Conservation (phyloP, 2,329 filamentous ascomycete genomes). For the Pseudocercospora crystallina region DNA sequence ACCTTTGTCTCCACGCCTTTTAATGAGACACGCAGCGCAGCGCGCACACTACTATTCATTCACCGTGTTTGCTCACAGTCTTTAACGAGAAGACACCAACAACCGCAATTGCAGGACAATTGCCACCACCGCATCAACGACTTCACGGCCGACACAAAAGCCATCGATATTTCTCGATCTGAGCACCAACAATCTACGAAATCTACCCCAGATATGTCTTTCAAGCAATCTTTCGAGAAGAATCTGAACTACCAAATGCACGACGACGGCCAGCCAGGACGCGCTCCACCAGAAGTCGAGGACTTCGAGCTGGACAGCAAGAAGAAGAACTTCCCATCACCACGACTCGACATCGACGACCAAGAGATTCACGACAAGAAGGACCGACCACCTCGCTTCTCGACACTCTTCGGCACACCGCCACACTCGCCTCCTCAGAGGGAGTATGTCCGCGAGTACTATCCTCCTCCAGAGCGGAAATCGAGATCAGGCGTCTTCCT, state of each 20-base stretch:
- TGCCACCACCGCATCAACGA: conserved; percentile 20
- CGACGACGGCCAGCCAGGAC: conserved; percentile 20
- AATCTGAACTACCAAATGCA: conserved; percentile 36
- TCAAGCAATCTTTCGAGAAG: conserved; percentile 33
- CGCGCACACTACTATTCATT: conserved; percentile 6
- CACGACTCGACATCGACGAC: conserved; percentile 18
- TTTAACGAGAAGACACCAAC: conserved; percentile 12
- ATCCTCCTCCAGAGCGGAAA: conserved; percentile 19
- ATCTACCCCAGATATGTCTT: conserved; percentile 23
- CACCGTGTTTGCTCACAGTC: conserved; percentile 6
- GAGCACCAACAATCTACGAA: not conserved
- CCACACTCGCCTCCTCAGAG: conserved; percentile 20
- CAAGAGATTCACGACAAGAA: conserved; percentile 29
- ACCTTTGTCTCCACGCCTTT: conserved; percentile 5
- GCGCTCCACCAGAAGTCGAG: conserved; percentile 22
- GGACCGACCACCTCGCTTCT: conserved; percentile 33
- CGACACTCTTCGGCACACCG: conserved; percentile 30
- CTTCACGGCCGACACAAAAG: conserved; percentile 6
- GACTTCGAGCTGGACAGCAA: conserved; percentile 18
- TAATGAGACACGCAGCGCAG: conserved; percentile 10
- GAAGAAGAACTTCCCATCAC: conserved; percentile 11
- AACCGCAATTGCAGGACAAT: conserved; percentile 17
- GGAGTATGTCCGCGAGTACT: conserved; percentile 27
- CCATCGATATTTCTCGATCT: not conserved
- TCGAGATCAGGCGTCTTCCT: conserved; percentile 34